Base-by-base conservation (phyloP, 129 eudicot species). In the Oenanthe sinensis region DNA sequence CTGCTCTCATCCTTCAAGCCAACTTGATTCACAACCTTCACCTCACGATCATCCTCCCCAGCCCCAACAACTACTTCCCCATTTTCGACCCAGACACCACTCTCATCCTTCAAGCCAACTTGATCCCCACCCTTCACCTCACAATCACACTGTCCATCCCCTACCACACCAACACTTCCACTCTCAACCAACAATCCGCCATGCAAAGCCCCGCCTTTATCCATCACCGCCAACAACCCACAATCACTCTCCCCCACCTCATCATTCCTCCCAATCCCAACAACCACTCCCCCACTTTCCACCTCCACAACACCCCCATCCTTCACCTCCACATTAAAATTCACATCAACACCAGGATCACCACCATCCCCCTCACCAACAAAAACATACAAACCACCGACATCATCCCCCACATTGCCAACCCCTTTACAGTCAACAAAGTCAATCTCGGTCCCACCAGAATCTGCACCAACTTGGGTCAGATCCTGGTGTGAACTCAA, bases 401-500 rank as follows among this genome's bases (percentile, higher is more conserved):
- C 79, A 83, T 81, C 87, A 63, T 77, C 84, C 78, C 81, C 4
- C 71, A 37, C 71, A 40, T 40, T 54, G 37, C 60, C 78, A 76
- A 36, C 36, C 5, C 10, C 72, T 4, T 77, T 36, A 1, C 17
- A 80, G 49, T 79, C 65, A 55, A 28, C 20, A 1, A 7, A 82
- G 49, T 79, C 65, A 43, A 28, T 62, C 62, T 42, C 78, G 43
- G 46, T 44, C 79, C 82, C 89, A 78, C 79, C 77, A 45, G 83
- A 82, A 70, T 83, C 86, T 49, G 45, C 85, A 81, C 77, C 76
- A 46, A 77, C 87, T 45, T 70, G 75, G 30, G 75, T 70, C 77
- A 71, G 82, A 87, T 89, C 87, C 84, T 86, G 79, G 69, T 26
- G 45, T 49, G 82, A 78, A 81, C 76, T 82, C 86, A 46, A 44